These are phyloP conservation scores for Paracoccidioides lutzii DNA, from an alignment of 2,329 filamentous ascomycete species.

Conservation along the genomic window DNA sequence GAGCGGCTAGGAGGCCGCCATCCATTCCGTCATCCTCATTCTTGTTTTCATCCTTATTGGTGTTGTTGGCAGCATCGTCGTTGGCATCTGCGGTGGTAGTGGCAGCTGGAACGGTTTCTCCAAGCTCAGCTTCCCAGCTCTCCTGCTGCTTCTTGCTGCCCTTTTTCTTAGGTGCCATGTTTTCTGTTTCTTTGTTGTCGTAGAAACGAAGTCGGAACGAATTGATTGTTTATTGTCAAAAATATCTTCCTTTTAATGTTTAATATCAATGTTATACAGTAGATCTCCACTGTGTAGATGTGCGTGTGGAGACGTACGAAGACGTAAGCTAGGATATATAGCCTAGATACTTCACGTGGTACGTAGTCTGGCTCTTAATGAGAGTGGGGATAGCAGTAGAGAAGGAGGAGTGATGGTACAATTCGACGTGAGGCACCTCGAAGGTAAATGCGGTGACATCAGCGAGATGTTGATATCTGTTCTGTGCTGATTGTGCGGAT, in stretches of 20 bases:
- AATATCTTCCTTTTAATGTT: background rate
- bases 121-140: conserved; percentile 90
- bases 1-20: conserved; percentile 63
- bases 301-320: background rate
- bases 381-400: background rate
- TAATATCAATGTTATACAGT: background rate
- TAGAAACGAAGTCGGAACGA: too few species aligned
- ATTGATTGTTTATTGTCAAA: background rate
- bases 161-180: conserved; percentile 93
- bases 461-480: background rate
- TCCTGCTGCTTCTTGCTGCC: conserved; percentile 72
- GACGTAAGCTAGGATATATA: background rate
- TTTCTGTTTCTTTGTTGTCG: conserved; percentile 7
- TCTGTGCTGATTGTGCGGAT: background rate
- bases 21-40: conserved; percentile 40
- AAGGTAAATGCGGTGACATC: conserved; percentile 2
- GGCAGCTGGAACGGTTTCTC: conserved; percentile 50
- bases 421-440: conserved; percentile 3
- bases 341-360: background rate
- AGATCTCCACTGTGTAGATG: background rate
- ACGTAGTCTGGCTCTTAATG: background rate
- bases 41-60: conserved; percentile 22
- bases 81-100: conserved; percentile 37
- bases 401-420: conserved; percentile 1
- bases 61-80: conserved; percentile 16